Percentiles rank a stretch among this genome's conserved stretches.
These are phyloP conservation scores for Prunus armeniaca DNA, from an alignment of 306 rosid species.

Conservation along the genomic window DNA sequence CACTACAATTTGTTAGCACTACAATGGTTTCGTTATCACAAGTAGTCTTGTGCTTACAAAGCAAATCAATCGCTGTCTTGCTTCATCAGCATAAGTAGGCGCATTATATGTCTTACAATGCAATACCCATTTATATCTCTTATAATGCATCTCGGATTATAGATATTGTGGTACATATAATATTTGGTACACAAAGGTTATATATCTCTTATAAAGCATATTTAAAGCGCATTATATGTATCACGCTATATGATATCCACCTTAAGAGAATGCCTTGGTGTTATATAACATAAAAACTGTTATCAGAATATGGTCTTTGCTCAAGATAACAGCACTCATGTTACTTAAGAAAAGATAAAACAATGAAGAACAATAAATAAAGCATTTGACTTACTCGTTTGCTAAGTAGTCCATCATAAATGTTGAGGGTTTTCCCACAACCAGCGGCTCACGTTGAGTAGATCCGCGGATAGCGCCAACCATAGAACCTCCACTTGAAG, in stretches of 20 bases:
- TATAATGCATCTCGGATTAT: too few species aligned
- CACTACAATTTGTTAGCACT: too few species aligned
- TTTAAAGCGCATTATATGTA: neutral
- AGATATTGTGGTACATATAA: too few species aligned
- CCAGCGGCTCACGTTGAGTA: slow-evolving; percentile 91
- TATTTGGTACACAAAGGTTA: too few species aligned
- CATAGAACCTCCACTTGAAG: slow-evolving; percentile 96
- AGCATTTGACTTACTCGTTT: slow-evolving; percentile 47
- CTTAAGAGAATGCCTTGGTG: neutral
- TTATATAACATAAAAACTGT: neutral
- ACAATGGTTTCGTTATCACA: too few species aligned
- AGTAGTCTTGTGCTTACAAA: too few species aligned
- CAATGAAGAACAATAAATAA: slow-evolving; percentile 11
- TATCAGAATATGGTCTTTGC: neutral
- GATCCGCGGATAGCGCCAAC: slow-evolving; percentile 84
- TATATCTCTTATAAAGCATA: neutral
- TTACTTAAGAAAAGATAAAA: neutral
- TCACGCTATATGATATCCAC: neutral
- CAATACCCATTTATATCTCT: too few species aligned
- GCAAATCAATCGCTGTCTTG: too few species aligned
- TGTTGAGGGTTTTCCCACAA: slow-evolving; percentile 96
- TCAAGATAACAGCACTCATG: slow-evolving; percentile 1
- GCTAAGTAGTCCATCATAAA: slow-evolving; percentile 98
- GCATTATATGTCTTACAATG: too few species aligned
- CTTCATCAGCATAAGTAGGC: too few species aligned